A percentile compares a stretch with the other conserved stretches of the same genome.
phyloP scores from a whole-genome alignment of 1,284 basidiomycete genomes.

The Bjerkandera adusta region DNA sequence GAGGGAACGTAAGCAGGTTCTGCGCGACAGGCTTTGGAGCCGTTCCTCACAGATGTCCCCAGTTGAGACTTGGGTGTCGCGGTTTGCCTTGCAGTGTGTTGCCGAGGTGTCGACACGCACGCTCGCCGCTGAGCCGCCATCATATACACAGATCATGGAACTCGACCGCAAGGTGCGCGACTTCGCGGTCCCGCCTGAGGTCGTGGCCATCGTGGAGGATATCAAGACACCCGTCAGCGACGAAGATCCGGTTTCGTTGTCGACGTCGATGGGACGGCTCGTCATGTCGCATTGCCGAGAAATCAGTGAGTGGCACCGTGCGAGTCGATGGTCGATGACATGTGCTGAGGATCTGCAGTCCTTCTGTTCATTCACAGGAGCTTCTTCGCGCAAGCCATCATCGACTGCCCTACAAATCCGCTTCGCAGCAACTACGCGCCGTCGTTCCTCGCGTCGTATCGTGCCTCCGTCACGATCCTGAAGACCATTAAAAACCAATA shows the following conservation, averaged over 20 bases:
- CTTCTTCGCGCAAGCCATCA: slow-evolving; percentile 39
- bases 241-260: slow-evolving; percentile 25
- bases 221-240: slow-evolving; percentile 20
- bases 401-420: slow-evolving; percentile 37
- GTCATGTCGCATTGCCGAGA: slow-evolving; percentile 41
- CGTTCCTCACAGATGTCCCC: neutral
- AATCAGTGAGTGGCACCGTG: slow-evolving; percentile 29
- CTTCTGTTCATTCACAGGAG: slow-evolving; percentile 39
- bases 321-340: neutral
- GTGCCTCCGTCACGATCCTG: slow-evolving; percentile 32
- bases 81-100: slow-evolving; percentile 63
- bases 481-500: slow-evolving; percentile 32
- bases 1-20: slow-evolving; percentile 22
- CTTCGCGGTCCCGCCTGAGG: slow-evolving; percentile 51
- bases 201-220: slow-evolving; percentile 32
- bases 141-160: slow-evolving; percentile 68
- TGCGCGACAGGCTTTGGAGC: slow-evolving; percentile 8
- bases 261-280: slow-evolving; percentile 38
- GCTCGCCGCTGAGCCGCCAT: slow-evolving; percentile 59
- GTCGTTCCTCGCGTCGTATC: slow-evolving; percentile 38
- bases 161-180: slow-evolving; percentile 70
- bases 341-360: slow-evolving; percentile 22
- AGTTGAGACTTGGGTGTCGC: slow-evolving; percentile 58
- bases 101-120: slow-evolving; percentile 64
- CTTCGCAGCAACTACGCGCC: slow-evolving; percentile 37